phyloP scores from a whole-genome alignment of 2,329 filamentous ascomycete genomes.

The Ascochyta lentis region DNA sequence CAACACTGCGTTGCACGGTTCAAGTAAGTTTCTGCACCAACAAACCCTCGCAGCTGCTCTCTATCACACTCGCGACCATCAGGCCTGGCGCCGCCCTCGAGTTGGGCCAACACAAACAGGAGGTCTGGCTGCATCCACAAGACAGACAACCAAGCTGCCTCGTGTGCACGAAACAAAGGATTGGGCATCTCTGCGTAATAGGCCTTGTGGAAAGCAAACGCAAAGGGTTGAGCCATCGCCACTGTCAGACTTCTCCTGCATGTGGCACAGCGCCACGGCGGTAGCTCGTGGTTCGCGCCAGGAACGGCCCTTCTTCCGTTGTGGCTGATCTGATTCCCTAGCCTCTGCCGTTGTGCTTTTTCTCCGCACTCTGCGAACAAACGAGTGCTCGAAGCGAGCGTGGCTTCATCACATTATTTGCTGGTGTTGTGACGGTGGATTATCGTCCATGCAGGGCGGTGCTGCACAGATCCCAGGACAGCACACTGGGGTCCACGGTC shows the following conservation, averaged over 20 bases:
- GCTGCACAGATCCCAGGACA: constrained; percentile 23
- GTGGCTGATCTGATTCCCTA: background rate
- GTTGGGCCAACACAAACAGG: no score
- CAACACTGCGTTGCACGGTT: background rate
- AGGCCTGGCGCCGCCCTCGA: no score
- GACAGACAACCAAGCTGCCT: background rate
- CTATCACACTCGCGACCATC: no score
- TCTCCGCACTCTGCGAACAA: background rate
- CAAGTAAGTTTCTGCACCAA: background rate
- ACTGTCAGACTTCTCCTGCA: constrained; percentile 9
- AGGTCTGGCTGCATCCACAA: no score
- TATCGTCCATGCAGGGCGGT: constrained; percentile 8
- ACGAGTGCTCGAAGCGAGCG: background rate
- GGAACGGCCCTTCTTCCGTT: constrained; percentile 4
- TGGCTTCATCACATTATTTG: constrained; percentile 8
- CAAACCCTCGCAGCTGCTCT: no score
- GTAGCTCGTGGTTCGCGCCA: constrained; percentile 8
- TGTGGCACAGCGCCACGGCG: constrained; percentile 7
- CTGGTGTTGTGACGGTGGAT: background rate
- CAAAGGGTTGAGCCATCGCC: constrained; percentile 3
- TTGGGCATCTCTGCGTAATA: constrained; percentile 5
- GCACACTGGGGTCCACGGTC: constrained; percentile 9
- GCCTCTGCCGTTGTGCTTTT: background rate
- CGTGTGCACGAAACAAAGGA: background rate
- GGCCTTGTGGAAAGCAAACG: background rate